Base-by-base conservation (phyloP, 805 yeast genomes). In the Vanderwaltozyma polyspora region DNA sequence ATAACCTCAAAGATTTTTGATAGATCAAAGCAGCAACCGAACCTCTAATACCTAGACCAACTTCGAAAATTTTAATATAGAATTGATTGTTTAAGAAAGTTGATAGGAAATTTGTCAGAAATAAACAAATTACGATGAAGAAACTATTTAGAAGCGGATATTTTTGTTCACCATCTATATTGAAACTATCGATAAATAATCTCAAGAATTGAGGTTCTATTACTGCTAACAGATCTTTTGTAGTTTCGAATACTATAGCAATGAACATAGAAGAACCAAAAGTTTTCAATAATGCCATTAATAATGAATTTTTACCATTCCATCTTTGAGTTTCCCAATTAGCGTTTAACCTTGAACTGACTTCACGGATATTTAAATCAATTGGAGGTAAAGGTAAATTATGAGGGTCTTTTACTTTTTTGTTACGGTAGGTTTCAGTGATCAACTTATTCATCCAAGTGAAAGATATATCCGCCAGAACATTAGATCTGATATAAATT, bases 81-180 rank as follows among this genome's bases (percentile, higher is more conserved):
- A 77, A 81, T 54, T 80, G 83, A 53, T 83, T 89, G 42, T 70
- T 69, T 13, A 79, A 57, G 2, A 70, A 62, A 0, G 91, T 77
- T 35, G 77, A 75, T 2, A 70, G 17, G 9, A 84, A 49, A 0
- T 85, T 74, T 5, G 74, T 67, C 4, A 61, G 38, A 49, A 85
- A 79, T 75, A 86, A 73, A 3, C 68, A 67, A 11, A 70, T 21
- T 0, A 89, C 76, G 35, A 85, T 68, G 36, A 74, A 57, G 28
- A 75, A 57, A 6, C 94, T 94, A 37, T 70, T 63, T 10, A 76
- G 54, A 14, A 73, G 47, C 3, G 79, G 76, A 6, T 70, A 66
- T 2, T 46, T 35, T 2, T 38, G 26, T 8, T 46, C 46, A 12
- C 41, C 37, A 15, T 51, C 49, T 3, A 40, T 44, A 25, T 57